These are phyloP conservation scores for Nakazawaea pomicola DNA, from an alignment of 805 yeast genomes.

Conservation along the genomic window DNA sequence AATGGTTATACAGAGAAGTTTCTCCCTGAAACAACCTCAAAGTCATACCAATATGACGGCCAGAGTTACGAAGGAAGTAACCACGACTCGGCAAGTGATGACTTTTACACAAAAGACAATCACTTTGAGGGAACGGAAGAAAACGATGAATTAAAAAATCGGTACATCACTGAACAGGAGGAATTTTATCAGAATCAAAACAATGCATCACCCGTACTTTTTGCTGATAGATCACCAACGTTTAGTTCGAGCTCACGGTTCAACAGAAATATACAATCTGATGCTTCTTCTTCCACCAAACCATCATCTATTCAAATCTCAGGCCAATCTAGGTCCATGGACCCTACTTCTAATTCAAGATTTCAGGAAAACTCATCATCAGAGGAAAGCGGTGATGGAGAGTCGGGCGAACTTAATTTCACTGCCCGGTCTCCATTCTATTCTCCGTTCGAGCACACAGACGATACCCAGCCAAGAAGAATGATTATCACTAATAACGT, in stretches of 20 bases:
- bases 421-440: conserved; percentile 29
- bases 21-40: too few species aligned
- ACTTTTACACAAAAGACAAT: not conserved
- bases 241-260: not conserved
- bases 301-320: not conserved
- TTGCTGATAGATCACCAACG: conserved; percentile 1
- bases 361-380: conserved; percentile 1
- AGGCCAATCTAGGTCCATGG: not conserved
- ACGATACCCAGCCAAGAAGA: conserved; percentile 14
- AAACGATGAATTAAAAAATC: not conserved
- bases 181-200: conserved; percentile 4
- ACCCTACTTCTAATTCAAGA: not conserved
- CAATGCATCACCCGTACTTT: not conserved
- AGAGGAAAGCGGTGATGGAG: conserved; percentile 1
- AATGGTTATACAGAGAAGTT: too few species aligned
- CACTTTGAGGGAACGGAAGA: conserved; percentile 2
- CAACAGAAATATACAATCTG: not conserved
- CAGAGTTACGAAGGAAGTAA: too few species aligned
- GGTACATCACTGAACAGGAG: conserved; percentile 6
- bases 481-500: conserved; percentile 20
- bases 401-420: conserved; percentile 23
- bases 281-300: not conserved
- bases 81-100: not conserved
- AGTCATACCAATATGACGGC: too few species aligned
- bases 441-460: conserved; percentile 21